phyloP scores from a whole-genome alignment of 495 filamentous ascomycete species.

The Aspergillus cristatus region DNA sequence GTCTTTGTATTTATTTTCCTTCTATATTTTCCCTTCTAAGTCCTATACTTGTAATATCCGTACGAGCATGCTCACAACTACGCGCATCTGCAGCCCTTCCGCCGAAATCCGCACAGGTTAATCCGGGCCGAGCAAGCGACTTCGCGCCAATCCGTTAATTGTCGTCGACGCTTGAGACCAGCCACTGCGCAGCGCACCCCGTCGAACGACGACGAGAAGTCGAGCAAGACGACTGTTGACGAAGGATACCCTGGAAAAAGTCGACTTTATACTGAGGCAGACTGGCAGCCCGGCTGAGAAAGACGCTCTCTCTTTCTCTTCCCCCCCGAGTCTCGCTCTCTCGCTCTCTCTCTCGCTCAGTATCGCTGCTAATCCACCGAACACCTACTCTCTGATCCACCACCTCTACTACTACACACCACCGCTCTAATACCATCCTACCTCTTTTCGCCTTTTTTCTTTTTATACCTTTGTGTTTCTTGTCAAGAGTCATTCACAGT shows the following conservation, averaged over 20 bases:
- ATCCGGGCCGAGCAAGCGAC: conserved; percentile 42
- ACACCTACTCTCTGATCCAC: conserved; percentile 7
- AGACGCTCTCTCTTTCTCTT: no score
- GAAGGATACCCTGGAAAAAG: no score
- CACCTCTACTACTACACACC: conserved; percentile 3
- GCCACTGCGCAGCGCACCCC: conserved; percentile 9
- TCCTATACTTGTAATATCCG: background rate
- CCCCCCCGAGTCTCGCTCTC: no score
- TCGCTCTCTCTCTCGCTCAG: conserved; percentile 22
- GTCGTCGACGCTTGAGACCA: conserved; percentile 1
- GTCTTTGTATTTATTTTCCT: conserved; percentile 5
- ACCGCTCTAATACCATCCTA: conserved; percentile 21
- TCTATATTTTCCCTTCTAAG: background rate
- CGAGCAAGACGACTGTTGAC: no score
- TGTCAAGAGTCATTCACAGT: no score
- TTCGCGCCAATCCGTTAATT: conserved; percentile 19
- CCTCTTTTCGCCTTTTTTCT: conserved; percentile 14
- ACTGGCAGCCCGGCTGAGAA: no score
- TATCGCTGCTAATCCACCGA: no score
- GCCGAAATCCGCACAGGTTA: conserved; percentile 22
- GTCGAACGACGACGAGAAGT: no score
- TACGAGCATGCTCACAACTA: conserved; percentile 39
- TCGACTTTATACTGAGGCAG: no score
- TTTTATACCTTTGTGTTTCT: conserved; percentile 1
- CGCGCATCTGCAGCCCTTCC: conserved; percentile 30